Evolutionary conservation across 768 basidiomycete genomes (phyloP), one percentile per base, ranked within the genome.

Genomic region (Amyloporia xantha): DNA sequence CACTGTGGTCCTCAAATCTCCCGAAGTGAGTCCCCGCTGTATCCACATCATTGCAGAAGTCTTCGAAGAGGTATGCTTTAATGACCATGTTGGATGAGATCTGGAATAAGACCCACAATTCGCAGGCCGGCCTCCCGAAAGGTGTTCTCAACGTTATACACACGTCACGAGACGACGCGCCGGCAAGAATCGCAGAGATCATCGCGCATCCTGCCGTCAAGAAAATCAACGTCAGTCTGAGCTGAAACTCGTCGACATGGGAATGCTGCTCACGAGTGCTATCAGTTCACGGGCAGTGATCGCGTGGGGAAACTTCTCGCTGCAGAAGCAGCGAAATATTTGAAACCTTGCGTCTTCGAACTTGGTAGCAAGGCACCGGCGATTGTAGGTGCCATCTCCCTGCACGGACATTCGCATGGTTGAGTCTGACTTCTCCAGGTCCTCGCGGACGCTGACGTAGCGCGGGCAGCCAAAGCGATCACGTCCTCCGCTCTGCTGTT

Each of bases 101-200:
- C 23, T 7, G 19, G 7, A 24, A 30, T 35, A 13, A 30, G 39
- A 17, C 1, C 13, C 9, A 23, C 2, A 10, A 10, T 3, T 19
- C n/a, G n/a, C 20, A 73, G 59, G 82, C 82, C 0, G 82, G 83
- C 1, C 61, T 86, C 1, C 83, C 83, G 4, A 60, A 66, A 13
- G 81, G 81, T 5, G 81, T 80, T 5, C 55, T 84, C 5, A 81
- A 84, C 54, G 74, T 72, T 55, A 55, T 84, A 13, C 71, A 75
- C 5, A 71, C 74, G 52, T 71, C 74, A 4, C 59, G 63, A 13
- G 69, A 74, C 35, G 66, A 62, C 38, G 67, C 74, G 0, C 76
- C 79, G 2, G 54, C 59, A 1, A 57, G 75, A 27, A 73, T 73
- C 0, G 66, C 76, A 0, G 69, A 78, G 58, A 70, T 81, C 19